A percentile compares a stretch with the other conserved stretches of the same genome.
Conservation (phyloP, 805 yeast species). For the Torulaspora maleeae region DNA sequence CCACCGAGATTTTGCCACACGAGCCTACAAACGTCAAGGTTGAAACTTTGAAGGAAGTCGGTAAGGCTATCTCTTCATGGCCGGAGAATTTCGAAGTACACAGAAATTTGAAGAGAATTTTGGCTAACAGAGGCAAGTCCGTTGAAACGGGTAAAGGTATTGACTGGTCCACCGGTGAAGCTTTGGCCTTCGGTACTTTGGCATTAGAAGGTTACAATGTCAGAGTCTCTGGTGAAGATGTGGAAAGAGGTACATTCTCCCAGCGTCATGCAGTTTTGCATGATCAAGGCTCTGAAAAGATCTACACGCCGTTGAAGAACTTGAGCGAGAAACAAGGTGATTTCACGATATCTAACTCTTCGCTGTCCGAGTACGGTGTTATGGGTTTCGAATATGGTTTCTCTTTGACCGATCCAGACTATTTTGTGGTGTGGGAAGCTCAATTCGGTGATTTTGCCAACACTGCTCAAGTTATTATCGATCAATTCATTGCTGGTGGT, state of each 20-base stretch:
- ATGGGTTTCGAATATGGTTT: conserved; percentile 99
- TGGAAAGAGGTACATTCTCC: conserved; percentile 99
- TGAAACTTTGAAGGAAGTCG: conserved; percentile 67
- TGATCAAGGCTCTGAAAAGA: conserved; percentile 82
- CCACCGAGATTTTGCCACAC: conserved; percentile 92
- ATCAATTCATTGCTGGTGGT: conserved; percentile 94
- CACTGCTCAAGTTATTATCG: conserved; percentile 96
- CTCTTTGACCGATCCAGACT: conserved; percentile 95
- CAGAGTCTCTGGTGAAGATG: conserved; percentile 98
- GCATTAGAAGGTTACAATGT: conserved; percentile 92
- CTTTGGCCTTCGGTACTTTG: conserved; percentile 92
- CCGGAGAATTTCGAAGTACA: conserved; percentile 88
- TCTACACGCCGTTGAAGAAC: conserved; percentile 81
- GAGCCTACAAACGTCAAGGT: conserved; percentile 89
- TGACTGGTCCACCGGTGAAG: conserved; percentile 99
- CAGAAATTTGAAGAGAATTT: conserved; percentile 92
- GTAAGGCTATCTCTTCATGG: conserved; percentile 70
- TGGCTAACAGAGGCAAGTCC: conserved; percentile 80
- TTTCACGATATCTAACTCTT: conserved; percentile 86
- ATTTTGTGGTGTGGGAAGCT: conserved; percentile 98
- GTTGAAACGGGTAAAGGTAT: conserved; percentile 87
- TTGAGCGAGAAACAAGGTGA: conserved; percentile 77
- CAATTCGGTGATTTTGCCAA: conserved; percentile 99
- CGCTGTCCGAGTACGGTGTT: conserved; percentile 97
- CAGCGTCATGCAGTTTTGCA: conserved; percentile 98